phyloP scores from a whole-genome alignment of 345 rosid species.

The Punica granatum region DNA sequence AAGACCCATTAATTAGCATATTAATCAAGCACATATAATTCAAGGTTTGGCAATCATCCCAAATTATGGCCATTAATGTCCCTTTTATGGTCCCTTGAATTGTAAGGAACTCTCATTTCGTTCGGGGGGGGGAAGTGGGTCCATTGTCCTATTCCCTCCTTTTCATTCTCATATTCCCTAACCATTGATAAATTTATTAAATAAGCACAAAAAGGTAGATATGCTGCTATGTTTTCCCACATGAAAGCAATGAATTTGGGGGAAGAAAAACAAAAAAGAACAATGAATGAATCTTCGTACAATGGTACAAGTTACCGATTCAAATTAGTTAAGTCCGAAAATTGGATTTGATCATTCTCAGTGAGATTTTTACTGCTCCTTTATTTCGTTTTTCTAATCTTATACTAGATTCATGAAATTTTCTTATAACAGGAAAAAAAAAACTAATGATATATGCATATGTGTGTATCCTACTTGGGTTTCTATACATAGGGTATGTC shows the following conservation, averaged over 20 bases:
- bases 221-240: slow-evolving; percentile 21
- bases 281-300: too few relatives aligned
- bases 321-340: too few relatives aligned
- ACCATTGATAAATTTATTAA: not conserved
- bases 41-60: slow-evolving; percentile 11
- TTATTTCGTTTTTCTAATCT: too few relatives aligned
- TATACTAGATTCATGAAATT: too few relatives aligned
- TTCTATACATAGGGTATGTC: not conserved
- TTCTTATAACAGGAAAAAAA: too few relatives aligned
- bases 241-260: slow-evolving; percentile 15
- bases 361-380: too few relatives aligned
- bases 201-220: slow-evolving; percentile 23
- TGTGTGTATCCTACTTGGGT: too few relatives aligned
- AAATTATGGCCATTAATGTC: slow-evolving; percentile 4
- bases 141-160: slow-evolving; percentile 14
- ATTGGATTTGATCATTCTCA: too few relatives aligned
- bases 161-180: slow-evolving; percentile 4
- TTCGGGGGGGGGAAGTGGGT: slow-evolving; percentile 15
- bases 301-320: too few relatives aligned
- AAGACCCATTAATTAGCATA: not conserved
- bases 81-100: slow-evolving; percentile 31
- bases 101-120: slow-evolving; percentile 45
- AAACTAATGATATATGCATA: too few relatives aligned
- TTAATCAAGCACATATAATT: slow-evolving; percentile 6
- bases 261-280: too few relatives aligned